Evolutionary conservation across 495 filamentous ascomycete species (phyloP).

Genomic region (Xylaria bambusicola): DNA sequence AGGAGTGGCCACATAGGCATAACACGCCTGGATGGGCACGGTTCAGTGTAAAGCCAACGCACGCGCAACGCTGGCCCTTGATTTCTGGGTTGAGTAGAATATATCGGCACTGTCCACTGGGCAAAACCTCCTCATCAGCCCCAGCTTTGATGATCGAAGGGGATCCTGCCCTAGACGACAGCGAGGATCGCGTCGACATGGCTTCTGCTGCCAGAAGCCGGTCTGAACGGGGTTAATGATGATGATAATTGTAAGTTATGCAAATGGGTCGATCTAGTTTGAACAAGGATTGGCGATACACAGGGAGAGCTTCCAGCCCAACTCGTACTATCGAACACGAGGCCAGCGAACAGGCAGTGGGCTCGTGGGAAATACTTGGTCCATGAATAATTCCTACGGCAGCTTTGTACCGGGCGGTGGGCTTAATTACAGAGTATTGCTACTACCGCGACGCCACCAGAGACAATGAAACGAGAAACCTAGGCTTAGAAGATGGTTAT

Average conservation of each 20-base stretch:
- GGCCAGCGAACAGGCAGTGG: constrained; percentile 26
- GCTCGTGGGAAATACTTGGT: constrained; percentile 29
- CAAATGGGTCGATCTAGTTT: neutral
- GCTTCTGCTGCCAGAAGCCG: constrained; percentile 4
- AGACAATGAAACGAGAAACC: neutral
- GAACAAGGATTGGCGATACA: neutral
- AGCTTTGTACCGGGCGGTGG: constrained; percentile 17
- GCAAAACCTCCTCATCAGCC: constrained; percentile 45
- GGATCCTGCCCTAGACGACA: constrained; percentile 22
- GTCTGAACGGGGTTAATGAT: neutral
- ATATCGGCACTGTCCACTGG: constrained; percentile 57
- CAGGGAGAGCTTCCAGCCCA: constrained; percentile 18
- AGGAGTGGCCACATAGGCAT: constrained; percentile 58
- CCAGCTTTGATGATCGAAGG: constrained; percentile 7
- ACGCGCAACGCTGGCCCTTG: constrained; percentile 57
- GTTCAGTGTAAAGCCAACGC: constrained; percentile 56
- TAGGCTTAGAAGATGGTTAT: neutral
- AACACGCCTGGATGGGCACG: constrained; percentile 49
- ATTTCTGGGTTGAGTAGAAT: constrained; percentile 56
- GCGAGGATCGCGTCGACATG: constrained; percentile 30
- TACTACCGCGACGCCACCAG: constrained; percentile 12
- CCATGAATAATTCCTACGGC: constrained; percentile 30
- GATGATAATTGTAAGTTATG: neutral
- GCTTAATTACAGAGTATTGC: constrained; percentile 13
- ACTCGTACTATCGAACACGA: constrained; percentile 32